These are phyloP conservation scores for Emergomyces pasteurianus DNA, from an alignment of 2,329 filamentous ascomycete species.

Conservation along the genomic window DNA sequence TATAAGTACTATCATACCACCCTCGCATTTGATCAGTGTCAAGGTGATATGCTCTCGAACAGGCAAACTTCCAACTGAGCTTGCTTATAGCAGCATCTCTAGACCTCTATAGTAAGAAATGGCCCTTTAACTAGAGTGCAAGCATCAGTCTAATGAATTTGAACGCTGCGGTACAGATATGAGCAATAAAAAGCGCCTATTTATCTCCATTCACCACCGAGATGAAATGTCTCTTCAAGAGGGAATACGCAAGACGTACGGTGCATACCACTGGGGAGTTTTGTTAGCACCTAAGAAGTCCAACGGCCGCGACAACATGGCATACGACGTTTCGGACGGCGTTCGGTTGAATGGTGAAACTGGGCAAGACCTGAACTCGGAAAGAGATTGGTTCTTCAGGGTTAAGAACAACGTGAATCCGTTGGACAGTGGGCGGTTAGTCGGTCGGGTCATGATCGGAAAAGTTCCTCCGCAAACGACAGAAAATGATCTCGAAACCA, in stretches of 20 bases:
- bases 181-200: slow-evolving; percentile 1
- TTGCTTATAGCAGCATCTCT: not conserved
- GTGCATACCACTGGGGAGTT: not conserved
- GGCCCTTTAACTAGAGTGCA: not conserved
- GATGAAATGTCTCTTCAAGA: slow-evolving; percentile 1
- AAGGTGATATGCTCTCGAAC: not conserved
- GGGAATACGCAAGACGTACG: not conserved
- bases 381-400: slow-evolving; percentile 2
- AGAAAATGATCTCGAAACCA: not conserved
- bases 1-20: not conserved
- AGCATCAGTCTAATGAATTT: not conserved
- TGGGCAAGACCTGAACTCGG: not conserved
- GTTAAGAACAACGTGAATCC: slow-evolving; percentile 1
- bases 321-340: slow-evolving; percentile 1
- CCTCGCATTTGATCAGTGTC: not conserved
- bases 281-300: not conserved
- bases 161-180: not conserved
- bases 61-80: not conserved
- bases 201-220: slow-evolving; percentile 1
- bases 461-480: slow-evolving; percentile 4
- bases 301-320: not conserved
- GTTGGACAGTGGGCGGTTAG: slow-evolving; percentile 2
- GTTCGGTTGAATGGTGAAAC: not conserved
- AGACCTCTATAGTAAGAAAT: not conserved
- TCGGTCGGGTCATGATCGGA: slow-evolving; percentile 4